Conservation (phyloP, 768 basidiomycete genomes). For the Coprinellus aureogranulatus region DNA sequence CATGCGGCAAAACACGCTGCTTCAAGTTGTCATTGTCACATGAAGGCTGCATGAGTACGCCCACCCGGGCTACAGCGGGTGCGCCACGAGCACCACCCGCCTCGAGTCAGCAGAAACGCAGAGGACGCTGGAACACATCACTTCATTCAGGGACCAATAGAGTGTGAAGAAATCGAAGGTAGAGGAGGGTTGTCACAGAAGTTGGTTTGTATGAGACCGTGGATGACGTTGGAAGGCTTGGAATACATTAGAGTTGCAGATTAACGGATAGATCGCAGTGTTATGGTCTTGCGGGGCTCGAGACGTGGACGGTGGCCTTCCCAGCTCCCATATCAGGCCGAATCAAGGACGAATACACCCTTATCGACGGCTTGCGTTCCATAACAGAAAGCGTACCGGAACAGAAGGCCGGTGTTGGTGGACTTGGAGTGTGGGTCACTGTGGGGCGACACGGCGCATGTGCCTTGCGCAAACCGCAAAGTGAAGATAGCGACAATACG, state of each 20-base stretch:
- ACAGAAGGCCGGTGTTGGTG: too few species aligned
- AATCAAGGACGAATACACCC: too few species aligned
- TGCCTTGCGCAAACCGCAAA: too few species aligned
- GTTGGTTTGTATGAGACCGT: not conserved
- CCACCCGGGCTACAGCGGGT: not conserved
- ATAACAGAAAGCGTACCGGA: too few species aligned
- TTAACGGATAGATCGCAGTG: not conserved
- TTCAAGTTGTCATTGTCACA: too few species aligned
- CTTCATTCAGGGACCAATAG: not conserved
- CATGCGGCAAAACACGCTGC: not conserved
- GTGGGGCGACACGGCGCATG: not conserved
- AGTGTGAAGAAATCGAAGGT: not conserved
- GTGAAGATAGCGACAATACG: not conserved
- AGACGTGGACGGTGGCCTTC: not conserved
- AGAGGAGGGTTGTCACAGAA: conserved; percentile 1
- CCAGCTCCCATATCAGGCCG: too few species aligned
- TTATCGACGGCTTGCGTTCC: too few species aligned
- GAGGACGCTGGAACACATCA: not conserved
- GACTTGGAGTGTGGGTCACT: too few species aligned
- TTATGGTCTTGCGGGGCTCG: not conserved
- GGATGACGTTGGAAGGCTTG: not conserved
- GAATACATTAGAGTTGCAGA: not conserved
- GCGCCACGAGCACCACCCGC: not conserved
- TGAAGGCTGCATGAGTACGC: not conserved
- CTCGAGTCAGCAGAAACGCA: not conserved